phyloP scores from a whole-genome alignment of 345 rosid genomes.

The Mercurialis annua region DNA sequence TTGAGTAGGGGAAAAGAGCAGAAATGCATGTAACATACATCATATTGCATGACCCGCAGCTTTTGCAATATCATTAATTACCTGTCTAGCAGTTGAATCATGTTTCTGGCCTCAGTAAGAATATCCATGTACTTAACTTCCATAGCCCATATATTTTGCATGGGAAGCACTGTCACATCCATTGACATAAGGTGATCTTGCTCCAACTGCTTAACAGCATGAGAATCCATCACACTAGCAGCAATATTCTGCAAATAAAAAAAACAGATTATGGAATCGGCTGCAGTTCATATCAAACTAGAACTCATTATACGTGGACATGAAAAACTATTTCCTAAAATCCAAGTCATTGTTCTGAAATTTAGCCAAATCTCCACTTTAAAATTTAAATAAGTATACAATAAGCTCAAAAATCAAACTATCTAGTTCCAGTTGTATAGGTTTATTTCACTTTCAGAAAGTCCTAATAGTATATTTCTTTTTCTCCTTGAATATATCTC shows the following conservation, averaged over 20 bases:
- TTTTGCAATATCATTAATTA: conserved; percentile 9
- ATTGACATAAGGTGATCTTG: conserved; percentile 41
- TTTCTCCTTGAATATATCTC: background rate
- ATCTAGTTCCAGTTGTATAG: background rate
- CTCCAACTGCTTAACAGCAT: conserved; percentile 39
- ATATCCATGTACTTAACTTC: conserved; percentile 46
- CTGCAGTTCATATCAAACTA: background rate
- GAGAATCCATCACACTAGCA: conserved; percentile 42
- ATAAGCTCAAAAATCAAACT: background rate
- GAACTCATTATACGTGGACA: background rate
- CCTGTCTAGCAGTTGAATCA: conserved; percentile 36
- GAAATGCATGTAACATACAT: background rate
- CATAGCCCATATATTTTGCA: conserved; percentile 58
- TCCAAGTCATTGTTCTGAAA: background rate
- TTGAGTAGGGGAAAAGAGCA: background rate
- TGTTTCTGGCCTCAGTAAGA: conserved; percentile 50
- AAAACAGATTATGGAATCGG: conserved; percentile 4
- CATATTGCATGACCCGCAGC: background rate
- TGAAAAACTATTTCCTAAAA: background rate
- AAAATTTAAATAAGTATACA: background rate
- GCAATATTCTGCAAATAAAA: conserved; percentile 49
- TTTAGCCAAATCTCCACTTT: background rate
- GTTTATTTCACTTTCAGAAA: background rate
- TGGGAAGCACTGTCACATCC: conserved; percentile 33
- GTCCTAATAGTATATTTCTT: no score